These are phyloP conservation scores for Diaporthe citri DNA, from an alignment of 2,329 filamentous ascomycete species.

Conservation along the genomic window DNA sequence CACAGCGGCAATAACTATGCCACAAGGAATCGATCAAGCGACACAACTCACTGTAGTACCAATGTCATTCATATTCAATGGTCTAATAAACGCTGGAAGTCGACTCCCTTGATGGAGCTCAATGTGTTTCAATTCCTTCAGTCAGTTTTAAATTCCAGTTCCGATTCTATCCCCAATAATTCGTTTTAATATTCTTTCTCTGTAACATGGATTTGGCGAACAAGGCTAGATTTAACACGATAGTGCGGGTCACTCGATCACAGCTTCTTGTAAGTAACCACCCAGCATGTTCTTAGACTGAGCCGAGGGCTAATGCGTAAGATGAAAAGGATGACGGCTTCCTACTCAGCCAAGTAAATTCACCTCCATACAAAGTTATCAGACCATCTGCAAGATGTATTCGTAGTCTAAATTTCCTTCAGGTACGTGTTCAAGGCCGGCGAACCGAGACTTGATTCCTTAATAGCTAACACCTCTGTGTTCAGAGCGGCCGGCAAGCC, in stretches of 20 bases:
- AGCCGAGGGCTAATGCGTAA: background rate
- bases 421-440: background rate
- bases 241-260: conserved; percentile 2
- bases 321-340: conserved; percentile 5
- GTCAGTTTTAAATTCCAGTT: background rate
- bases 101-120: background rate
- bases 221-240: conserved; percentile 7
- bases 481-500: conserved; percentile 8
- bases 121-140: no score
- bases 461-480: background rate
- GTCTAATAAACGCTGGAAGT: background rate
- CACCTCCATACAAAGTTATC: background rate
- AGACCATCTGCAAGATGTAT: background rate
- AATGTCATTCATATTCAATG: background rate
- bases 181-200: background rate
- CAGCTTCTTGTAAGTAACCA: conserved; percentile 5
- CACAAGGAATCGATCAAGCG: background rate
- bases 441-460: background rate
- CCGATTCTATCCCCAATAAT: background rate
- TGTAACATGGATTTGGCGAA: background rate
- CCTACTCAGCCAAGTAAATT: background rate
- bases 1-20: background rate
- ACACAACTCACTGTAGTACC: background rate
- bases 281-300: background rate
- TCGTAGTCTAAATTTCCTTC: background rate